phyloP scores from a whole-genome alignment of 2,329 filamentous ascomycete species.

The Arthrobotrys sinensis region DNA sequence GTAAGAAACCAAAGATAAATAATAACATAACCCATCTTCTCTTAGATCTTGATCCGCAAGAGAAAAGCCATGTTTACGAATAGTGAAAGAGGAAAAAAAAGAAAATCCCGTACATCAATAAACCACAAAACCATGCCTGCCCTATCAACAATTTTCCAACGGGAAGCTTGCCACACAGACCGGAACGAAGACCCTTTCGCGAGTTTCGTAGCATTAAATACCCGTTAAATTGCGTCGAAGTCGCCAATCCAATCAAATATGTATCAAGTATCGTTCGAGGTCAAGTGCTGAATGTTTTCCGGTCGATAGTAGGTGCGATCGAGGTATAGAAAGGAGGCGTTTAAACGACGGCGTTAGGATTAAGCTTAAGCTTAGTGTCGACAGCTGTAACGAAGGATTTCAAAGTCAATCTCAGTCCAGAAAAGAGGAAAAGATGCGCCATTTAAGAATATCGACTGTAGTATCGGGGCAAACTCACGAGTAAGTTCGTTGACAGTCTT shows the following conservation, averaged over 20 bases:
- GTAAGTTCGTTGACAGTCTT: conserved; percentile 27
- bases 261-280: background rate
- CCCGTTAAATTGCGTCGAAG: background rate
- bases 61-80: background rate
- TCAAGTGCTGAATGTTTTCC: too few relatives aligned
- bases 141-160: too few relatives aligned
- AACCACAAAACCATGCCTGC: too few relatives aligned
- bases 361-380: too few relatives aligned
- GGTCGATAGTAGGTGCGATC: too few relatives aligned
- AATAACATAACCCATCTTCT: background rate
- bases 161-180: too few relatives aligned
- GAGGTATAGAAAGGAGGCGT: too few relatives aligned
- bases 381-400: too few relatives aligned
- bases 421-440: background rate
- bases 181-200: too few relatives aligned
- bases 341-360: too few relatives aligned
- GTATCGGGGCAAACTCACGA: conserved; percentile 15
- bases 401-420: background rate
- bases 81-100: background rate
- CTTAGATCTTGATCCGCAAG: background rate
- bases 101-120: background rate
- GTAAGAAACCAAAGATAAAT: conserved; percentile 3
- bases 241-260: background rate
- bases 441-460: too few relatives aligned
- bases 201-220: background rate